Conservation (phyloP, 768 basidiomycete species). For the Xerocomellus amylosporus region DNA sequence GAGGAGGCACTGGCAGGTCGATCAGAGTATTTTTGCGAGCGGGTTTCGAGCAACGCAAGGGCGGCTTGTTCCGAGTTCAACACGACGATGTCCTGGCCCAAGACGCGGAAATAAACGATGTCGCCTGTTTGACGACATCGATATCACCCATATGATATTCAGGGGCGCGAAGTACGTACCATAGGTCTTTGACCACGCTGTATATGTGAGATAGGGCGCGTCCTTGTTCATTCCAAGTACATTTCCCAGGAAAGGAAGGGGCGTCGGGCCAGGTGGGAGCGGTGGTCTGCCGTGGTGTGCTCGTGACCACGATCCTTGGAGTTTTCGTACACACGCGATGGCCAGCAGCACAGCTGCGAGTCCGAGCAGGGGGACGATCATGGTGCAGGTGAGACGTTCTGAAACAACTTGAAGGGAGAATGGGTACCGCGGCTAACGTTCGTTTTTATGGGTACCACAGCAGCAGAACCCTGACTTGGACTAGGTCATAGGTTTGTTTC, state of each 20-base stretch:
- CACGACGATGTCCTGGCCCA: conserved; percentile 48
- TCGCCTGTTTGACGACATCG: background rate
- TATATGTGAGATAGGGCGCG: background rate
- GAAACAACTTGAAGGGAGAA: background rate
- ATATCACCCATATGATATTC: background rate
- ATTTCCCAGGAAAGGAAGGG: conserved; percentile 16
- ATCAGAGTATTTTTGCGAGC: background rate
- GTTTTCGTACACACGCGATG: background rate
- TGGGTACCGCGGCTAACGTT: background rate
- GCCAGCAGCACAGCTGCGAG: conserved; percentile 1
- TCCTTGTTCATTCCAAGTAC: background rate
- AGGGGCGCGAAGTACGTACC: background rate
- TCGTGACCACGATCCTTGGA: background rate
- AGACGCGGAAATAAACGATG: conserved; percentile 20
- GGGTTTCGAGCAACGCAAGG: background rate
- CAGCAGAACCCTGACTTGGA: too few relatives aligned
- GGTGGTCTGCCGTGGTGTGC: background rate
- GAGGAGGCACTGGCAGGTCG: background rate
- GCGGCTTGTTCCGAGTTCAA: conserved; percentile 44
- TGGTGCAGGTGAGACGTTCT: background rate
- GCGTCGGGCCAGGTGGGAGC: conserved; percentile 18
- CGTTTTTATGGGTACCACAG: background rate
- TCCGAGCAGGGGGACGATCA: background rate
- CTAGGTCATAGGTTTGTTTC: too few relatives aligned
- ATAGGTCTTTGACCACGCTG: background rate